Evolutionary conservation across 2,329 filamentous ascomycete genomes (phyloP), one percentile per base, ranked within the genome.

Genomic region (Dothistroma pini): DNA sequence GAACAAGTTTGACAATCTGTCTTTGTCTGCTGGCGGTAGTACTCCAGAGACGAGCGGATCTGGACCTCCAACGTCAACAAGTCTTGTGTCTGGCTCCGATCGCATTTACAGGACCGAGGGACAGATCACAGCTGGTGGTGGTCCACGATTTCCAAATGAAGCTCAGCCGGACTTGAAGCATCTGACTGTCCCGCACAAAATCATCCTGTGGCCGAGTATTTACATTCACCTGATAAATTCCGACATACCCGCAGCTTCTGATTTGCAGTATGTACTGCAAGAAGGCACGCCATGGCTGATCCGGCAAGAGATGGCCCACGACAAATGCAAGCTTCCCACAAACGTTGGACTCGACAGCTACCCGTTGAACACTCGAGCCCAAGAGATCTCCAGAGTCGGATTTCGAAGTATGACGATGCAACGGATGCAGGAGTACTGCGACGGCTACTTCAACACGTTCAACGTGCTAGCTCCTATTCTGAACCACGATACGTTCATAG

Each of bases 381-480:
- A 41, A 21, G 65, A 61, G 29, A 49, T 52, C 12, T 54, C 67
- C n/a, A 69, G 67, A 48, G 68, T 71, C 1, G 67, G 66, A 3
- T 77, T 76, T 54, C 65, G 70, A 14, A 69, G 68, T 5, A 67
- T 86, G 53, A 78, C 76, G 12, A 79, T 79, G 70, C 81, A 83
- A 6, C 75, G 75, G 2, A 81, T 86, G 73, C 77, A 80, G 60
- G 74, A 75, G 25, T 75, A 84, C 41, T 78, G 79, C 60, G 82
- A 81, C 54, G 77, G 79, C 0, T 87, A 84, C 68, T 87, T 87
- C 68, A 81, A 84, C 66, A 82, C 79, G 1, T 84, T 84, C 72
- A 86, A 87, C 68, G 76, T 84, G 12, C 68, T 86, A 14, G 81
- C 82, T 66, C 85, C 85, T 0, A 79, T 87, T 41, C 75, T 87